phyloP scores from a whole-genome alignment of 164 flowering plant genomes.

The Liriodendron chinense region DNA sequence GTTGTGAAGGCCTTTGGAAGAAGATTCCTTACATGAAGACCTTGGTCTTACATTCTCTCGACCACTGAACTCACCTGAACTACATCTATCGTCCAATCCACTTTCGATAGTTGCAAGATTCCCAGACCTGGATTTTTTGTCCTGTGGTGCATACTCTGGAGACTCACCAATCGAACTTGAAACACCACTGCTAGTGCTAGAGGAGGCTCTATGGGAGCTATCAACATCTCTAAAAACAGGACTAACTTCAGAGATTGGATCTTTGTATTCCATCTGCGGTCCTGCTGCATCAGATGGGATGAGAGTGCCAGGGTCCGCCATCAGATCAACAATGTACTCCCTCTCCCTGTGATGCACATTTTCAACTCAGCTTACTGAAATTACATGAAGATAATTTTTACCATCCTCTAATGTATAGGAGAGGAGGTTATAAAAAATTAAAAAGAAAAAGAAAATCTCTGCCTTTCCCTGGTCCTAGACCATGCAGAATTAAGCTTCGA shows the following conservation, averaged over 20 bases:
- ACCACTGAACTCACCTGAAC: constrained; percentile 18
- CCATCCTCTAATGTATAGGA: not conserved
- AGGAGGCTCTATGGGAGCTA: constrained; percentile 42
- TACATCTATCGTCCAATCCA: constrained; percentile 27
- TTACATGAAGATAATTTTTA: not conserved
- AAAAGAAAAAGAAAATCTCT: not conserved
- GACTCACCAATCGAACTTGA: constrained; percentile 45
- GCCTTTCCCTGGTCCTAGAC: not conserved
- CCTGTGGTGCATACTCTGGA: constrained; percentile 38
- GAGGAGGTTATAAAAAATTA: not conserved
- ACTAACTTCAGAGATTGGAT: constrained; percentile 37
- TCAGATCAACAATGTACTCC: constrained; percentile 94
- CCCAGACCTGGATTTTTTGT: constrained; percentile 32
- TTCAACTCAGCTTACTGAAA: constrained; percentile 7
- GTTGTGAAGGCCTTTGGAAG: constrained; percentile 16
- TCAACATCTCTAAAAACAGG: constrained; percentile 50
- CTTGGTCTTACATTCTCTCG: constrained; percentile 13
- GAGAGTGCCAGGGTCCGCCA: constrained; percentile 96
- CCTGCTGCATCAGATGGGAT: constrained; percentile 87
- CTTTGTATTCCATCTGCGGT: constrained; percentile 51
- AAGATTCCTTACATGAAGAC: constrained; percentile 16
- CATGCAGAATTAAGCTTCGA: not conserved
- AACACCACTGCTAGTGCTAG: constrained; percentile 55
- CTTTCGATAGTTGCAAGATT: constrained; percentile 23
- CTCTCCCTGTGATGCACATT: constrained; percentile 60